Conservation (phyloP, 805 yeast species). For the Myxozyma neglecta region DNA sequence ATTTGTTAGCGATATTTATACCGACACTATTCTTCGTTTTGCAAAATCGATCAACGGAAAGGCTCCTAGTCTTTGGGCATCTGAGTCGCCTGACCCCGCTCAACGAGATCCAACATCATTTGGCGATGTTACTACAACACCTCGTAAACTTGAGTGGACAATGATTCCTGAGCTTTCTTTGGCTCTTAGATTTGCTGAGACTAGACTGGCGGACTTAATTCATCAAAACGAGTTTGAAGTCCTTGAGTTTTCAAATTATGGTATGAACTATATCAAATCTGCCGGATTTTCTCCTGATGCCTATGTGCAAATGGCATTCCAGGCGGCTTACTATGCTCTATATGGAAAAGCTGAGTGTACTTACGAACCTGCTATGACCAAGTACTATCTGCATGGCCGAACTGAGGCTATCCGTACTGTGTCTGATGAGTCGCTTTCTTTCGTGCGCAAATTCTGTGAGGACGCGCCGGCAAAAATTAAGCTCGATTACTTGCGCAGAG, state of each 20-base stretch:
- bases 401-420: slow-evolving; percentile 91
- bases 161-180: slow-evolving; percentile 74
- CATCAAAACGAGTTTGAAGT: slow-evolving; percentile 86
- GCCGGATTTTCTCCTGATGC: slow-evolving; percentile 94
- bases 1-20: slow-evolving; percentile 84
- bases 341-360: slow-evolving; percentile 93
- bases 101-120: slow-evolving; percentile 47
- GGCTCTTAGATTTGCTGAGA: slow-evolving; percentile 85
- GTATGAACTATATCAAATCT: slow-evolving; percentile 73
- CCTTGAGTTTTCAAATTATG: slow-evolving; percentile 64
- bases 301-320: slow-evolving; percentile 89
- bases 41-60: slow-evolving; percentile 79
- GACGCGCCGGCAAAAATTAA: slow-evolving; percentile 59
- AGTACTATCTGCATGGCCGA: slow-evolving; percentile 80
- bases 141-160: slow-evolving; percentile 87
- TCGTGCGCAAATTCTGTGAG: slow-evolving; percentile 83
- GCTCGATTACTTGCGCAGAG: slow-evolving; percentile 58
- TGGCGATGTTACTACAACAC: slow-evolving; percentile 57
- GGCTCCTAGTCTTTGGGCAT: slow-evolving; percentile 69
- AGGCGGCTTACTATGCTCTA: slow-evolving; percentile 85
- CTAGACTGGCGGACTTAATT: slow-evolving; percentile 80
- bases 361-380: slow-evolving; percentile 96
- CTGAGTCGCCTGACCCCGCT: slow-evolving; percentile 51
- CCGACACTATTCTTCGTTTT: slow-evolving; percentile 84
- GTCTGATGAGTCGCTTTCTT: slow-evolving; percentile 71